Evolutionary conservation across 2,329 filamentous ascomycete species (phyloP).

Genomic region (Myotisia sp.): DNA sequence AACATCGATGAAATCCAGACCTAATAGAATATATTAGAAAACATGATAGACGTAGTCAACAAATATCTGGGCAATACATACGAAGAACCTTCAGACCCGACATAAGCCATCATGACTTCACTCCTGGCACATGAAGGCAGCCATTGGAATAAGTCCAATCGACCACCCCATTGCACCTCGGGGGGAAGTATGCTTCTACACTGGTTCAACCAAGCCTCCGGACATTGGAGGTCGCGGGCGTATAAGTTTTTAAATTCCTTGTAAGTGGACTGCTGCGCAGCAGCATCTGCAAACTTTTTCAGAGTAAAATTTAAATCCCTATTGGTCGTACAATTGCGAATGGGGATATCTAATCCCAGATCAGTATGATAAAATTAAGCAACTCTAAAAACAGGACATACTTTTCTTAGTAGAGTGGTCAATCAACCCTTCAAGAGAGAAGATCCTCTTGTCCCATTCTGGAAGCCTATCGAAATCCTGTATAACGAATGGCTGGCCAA

Average conservation of each 20-base stretch:
- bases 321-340: constrained; percentile 23
- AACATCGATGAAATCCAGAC: constrained; percentile 25
- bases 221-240: constrained; percentile 23
- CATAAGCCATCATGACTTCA: constrained; percentile 27
- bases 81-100: constrained; percentile 22
- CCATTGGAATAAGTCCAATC: constrained; percentile 23
- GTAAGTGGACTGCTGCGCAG: constrained; percentile 13
- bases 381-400: constrained; percentile 8
- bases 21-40: constrained; percentile 11
- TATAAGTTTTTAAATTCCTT: constrained; percentile 21
- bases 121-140: constrained; percentile 22
- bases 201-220: constrained; percentile 19
- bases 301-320: constrained; percentile 22
- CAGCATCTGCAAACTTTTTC: constrained; percentile 20
- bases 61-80: constrained; percentile 8
- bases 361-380: constrained; percentile 2
- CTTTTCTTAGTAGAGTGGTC: constrained; percentile 22
- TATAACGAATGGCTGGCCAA: constrained; percentile 23
- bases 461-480: constrained; percentile 21
- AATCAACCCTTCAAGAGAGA: constrained; percentile 21
- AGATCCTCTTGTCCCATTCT: constrained; percentile 16
- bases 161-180: constrained; percentile 21
- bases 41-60: not conserved
- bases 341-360: constrained; percentile 17
- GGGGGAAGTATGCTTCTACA: constrained; percentile 20